Evolutionary conservation across 768 basidiomycete genomes (phyloP).

Genomic region (Mycena capillaripes): DNA sequence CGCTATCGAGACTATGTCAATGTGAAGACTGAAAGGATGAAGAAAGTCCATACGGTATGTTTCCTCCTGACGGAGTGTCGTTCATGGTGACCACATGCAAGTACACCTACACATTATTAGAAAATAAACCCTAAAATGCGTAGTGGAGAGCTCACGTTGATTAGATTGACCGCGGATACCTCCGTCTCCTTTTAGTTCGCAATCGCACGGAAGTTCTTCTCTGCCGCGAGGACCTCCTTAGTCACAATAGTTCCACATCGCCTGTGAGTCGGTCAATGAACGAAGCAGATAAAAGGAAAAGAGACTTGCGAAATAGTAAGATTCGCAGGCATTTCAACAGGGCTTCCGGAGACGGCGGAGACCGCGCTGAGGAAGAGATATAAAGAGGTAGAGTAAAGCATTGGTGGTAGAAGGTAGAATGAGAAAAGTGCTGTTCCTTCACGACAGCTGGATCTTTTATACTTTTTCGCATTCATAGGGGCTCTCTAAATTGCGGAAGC

Average conservation of each 20-base stretch:
- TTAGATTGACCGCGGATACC: background rate
- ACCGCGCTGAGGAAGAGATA: background rate
- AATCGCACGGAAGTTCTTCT: no score
- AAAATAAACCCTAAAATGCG: background rate
- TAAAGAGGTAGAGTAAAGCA: constrained; percentile 17
- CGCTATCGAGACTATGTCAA: constrained; percentile 41
- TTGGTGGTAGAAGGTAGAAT: background rate
- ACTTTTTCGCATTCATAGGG: no score
- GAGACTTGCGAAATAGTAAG: no score
- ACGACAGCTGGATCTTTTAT: background rate
- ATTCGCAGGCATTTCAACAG: background rate
- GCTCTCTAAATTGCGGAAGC: no score
- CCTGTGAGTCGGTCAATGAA: no score
- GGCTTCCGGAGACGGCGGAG: constrained; percentile 4
- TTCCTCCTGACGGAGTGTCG: constrained; percentile 51
- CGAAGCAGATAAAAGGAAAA: no score
- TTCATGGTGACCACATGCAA: constrained; percentile 53
- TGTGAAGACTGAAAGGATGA: constrained; percentile 4
- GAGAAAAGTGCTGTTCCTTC: background rate
- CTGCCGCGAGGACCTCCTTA: no score
- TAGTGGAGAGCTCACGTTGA: background rate
- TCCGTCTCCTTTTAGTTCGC: background rate
- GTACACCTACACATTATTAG: constrained; percentile 39
- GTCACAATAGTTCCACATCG: no score
- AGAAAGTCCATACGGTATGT: constrained; percentile 52